Conservation (phyloP, 345 rosid genomes). For the Eucalyptus coolabah region DNA sequence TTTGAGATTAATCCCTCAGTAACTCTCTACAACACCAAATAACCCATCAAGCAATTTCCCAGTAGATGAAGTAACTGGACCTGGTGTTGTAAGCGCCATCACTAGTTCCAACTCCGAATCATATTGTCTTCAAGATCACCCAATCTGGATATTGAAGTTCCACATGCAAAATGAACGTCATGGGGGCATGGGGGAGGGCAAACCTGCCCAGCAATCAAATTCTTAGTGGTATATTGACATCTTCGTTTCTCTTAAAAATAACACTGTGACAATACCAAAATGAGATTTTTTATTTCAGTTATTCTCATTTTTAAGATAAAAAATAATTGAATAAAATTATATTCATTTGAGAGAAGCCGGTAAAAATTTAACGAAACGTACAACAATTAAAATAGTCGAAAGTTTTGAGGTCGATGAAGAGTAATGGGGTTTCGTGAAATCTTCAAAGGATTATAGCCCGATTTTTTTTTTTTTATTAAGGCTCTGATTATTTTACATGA, state of each 20-base stretch:
- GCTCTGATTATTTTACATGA: not conserved
- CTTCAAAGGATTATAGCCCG: accelerated
- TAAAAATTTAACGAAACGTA: accelerated
- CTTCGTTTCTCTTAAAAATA: not conserved
- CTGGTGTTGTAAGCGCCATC: not conserved
- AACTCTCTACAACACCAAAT: not conserved
- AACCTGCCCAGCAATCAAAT: accelerated
- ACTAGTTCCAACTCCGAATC: not conserved
- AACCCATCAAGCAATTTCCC: not conserved
- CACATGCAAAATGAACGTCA: not conserved
- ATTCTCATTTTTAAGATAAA: not conserved
- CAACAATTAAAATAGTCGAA: not conserved
- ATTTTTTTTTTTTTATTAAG: not conserved
- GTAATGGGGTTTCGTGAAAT: not conserved
- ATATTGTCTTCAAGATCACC: accelerated
- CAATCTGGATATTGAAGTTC: not conserved
- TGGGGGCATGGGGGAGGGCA: not conserved
- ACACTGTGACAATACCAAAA: not conserved
- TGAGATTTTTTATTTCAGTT: accelerated
- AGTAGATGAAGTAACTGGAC: accelerated
- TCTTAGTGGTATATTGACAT: not conserved
- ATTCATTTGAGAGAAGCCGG: accelerated
- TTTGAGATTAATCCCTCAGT: not conserved
- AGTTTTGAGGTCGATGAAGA: accelerated
- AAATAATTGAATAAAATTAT: not conserved